These are phyloP conservation scores for Chalciporus pseudorubinellus DNA, from an alignment of 768 basidiomycete genomes.

Conservation along the genomic window DNA sequence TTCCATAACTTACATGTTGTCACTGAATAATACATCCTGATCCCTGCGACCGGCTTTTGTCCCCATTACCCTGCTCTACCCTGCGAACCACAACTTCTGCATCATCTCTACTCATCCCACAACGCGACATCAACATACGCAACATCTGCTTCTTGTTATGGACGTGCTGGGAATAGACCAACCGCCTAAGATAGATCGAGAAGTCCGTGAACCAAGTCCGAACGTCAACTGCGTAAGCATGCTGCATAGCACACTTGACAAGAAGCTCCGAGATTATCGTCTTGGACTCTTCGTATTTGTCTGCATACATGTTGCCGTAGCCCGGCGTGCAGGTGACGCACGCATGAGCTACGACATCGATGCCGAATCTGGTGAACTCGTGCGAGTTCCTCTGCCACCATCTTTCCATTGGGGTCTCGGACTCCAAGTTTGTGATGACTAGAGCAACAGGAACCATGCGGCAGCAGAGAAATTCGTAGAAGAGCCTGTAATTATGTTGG, in stretches of 20 bases:
- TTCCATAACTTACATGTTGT: conserved; percentile 9
- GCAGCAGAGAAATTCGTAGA: conserved; percentile 39
- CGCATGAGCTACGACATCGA: conserved; percentile 25
- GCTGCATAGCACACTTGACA: conserved; percentile 16
- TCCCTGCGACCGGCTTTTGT: not conserved
- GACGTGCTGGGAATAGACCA: conserved; percentile 21
- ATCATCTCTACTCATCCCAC: conserved; percentile 24
- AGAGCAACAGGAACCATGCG: conserved; percentile 38
- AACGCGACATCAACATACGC: conserved; percentile 23
- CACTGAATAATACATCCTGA: conserved; percentile 20
- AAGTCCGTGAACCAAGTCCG: conserved; percentile 25
- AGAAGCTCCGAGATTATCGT: conserved; percentile 25
- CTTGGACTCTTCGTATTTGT: conserved; percentile 38
- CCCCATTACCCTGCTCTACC: conserved; percentile 12
- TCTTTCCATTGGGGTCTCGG: conserved; percentile 30
- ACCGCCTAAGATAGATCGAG: conserved; percentile 22
- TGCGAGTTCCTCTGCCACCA: conserved; percentile 34
- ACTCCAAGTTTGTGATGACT: conserved; percentile 41
- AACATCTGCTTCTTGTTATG: conserved; percentile 26
- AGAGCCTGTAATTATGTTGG: conserved; percentile 37
- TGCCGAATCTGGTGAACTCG: conserved; percentile 21
- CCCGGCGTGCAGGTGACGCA: conserved; percentile 34
- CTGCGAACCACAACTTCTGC: conserved; percentile 17
- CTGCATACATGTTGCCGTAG: conserved; percentile 29
- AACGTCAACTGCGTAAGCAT: conserved; percentile 20